Percentiles rank a stretch among this genome's conserved stretches.
These are phyloP conservation scores for Hortaea werneckii DNA, from an alignment of 2,329 filamentous ascomycete species.

Conservation along the genomic window DNA sequence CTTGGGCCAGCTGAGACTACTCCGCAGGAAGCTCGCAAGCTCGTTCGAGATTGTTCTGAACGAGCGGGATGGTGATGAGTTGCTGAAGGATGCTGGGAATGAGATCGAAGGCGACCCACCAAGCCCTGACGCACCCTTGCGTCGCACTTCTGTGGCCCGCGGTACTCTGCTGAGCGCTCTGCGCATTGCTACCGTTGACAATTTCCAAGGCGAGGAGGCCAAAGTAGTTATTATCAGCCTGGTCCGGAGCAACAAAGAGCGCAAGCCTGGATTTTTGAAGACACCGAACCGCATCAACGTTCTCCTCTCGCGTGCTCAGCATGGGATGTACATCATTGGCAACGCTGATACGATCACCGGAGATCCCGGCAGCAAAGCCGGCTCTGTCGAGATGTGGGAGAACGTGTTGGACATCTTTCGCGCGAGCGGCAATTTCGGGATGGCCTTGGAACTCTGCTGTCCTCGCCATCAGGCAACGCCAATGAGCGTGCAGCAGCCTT, in stretches of 20 bases:
- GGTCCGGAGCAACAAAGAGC: constrained; percentile 55
- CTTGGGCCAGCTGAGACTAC: constrained; percentile 44
- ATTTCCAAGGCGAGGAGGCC: constrained; percentile 69
- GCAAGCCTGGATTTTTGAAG: constrained; percentile 54
- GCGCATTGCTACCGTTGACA: constrained; percentile 52
- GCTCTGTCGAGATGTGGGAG: constrained; percentile 52
- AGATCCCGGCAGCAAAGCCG: constrained; percentile 56
- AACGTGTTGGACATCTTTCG: constrained; percentile 46
- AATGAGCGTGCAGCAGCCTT: constrained; percentile 43
- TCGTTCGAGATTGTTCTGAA: constrained; percentile 53
- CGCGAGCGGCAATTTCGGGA: constrained; percentile 38
- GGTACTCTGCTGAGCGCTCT: constrained; percentile 39
- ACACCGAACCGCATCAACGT: constrained; percentile 62
- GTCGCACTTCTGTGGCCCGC: not conserved
- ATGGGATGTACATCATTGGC: constrained; percentile 63
- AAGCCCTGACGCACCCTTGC: constrained; percentile 8
- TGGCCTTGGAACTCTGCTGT: constrained; percentile 45
- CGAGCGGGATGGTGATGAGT: constrained; percentile 50
- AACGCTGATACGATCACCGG: no score
- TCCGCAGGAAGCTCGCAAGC: constrained; percentile 36
- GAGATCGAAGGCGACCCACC: constrained; percentile 4
- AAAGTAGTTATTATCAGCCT: constrained; percentile 61
- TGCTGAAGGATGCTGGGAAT: constrained; percentile 27
- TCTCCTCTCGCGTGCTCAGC: constrained; percentile 53
- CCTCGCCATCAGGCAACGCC: constrained; percentile 47